phyloP scores from a whole-genome alignment of 108 stramenopile genomes.

The Cyclotella cryptica region DNA sequence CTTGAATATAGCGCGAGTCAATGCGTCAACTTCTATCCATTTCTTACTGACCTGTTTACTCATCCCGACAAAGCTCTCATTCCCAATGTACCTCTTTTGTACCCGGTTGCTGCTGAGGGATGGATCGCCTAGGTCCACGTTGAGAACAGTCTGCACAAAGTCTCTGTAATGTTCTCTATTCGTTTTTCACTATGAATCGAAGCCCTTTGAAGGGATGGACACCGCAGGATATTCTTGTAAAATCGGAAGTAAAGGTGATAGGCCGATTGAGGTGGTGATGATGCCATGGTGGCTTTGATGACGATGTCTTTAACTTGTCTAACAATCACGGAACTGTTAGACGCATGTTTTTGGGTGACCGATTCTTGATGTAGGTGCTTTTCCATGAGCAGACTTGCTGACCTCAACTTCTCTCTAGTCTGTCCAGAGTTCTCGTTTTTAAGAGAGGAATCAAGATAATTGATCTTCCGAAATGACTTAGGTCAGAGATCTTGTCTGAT shows the following conservation, averaged over 20 bases:
- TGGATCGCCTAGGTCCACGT: not conserved
- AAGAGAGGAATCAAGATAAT: no score
- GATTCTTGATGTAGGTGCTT: no score
- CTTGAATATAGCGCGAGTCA: slow-evolving; percentile 9
- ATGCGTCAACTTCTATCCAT: slow-evolving; percentile 12
- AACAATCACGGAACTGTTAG: no score
- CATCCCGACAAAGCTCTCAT: slow-evolving; percentile 2
- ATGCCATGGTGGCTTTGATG: no score
- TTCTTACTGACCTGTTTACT: slow-evolving; percentile 1
- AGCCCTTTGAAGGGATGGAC: not conserved
- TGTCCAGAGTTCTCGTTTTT: no score
- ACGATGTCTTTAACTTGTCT: no score
- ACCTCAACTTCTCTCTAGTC: no score
- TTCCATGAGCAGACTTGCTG: no score
- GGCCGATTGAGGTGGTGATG: slow-evolving; percentile 6
- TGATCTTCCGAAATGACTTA: no score
- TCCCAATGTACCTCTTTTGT: not conserved
- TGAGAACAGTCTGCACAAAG: slow-evolving; percentile 1
- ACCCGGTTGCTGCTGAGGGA: not conserved
- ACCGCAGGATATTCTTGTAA: not conserved
- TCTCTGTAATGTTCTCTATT: not conserved
- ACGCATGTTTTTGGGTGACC: no score
- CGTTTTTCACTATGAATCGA: not conserved
- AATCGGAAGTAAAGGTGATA: not conserved
- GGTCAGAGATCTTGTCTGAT: no score